Base-by-base conservation (phyloP, 2,329 filamentous ascomycete genomes). In the Leptoxyphium fumago region DNA sequence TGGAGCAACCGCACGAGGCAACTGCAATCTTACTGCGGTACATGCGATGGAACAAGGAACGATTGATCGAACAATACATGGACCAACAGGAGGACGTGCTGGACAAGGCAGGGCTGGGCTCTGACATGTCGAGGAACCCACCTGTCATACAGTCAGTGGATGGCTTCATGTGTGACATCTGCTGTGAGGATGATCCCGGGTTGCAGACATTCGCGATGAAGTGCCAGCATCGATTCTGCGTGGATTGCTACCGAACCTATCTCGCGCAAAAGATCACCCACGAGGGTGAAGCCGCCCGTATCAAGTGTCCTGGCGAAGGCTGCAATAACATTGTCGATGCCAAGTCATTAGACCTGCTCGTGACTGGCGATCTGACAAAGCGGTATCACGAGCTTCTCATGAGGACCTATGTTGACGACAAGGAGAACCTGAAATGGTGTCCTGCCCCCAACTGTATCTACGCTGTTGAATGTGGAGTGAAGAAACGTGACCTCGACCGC, bases 361-460 rank as follows among this genome's bases (percentile, higher is more conserved):
- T 80, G 39, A 66, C 72, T 21, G 61, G 67, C 29, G 72, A 75
- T 44, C 63, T 80, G 28, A 72, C 69, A 46, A 69, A 72, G 36
- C 70, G 77, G 68, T 98, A 98, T 59, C 78, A 84, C 51, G 79
- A 84, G 53, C 74, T 98, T 13, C 78, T 98, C 29, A 94, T 84
- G 57, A 75, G 91, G 54, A 95, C 88, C 6, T 98, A 94, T 57
- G 91, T 98, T 47, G 91, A 98, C 63, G 89, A 98, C 64, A 94
- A 87, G 64, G 88, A 94, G 45, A 82, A 82, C 45, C 76, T 96
- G 47, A 94, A 94, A 62, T 98, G 91, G 91, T 98, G 91, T 61
- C 91, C 91, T 1, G 89, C 89, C 1, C 91, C 91, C n/a, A 89
- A 98, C 62, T 98, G 91, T 64, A 77, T 84, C 55, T 96, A 91